Conservation (phyloP, 2,329 filamentous ascomycete species). For the Fusarium papillatum region DNA sequence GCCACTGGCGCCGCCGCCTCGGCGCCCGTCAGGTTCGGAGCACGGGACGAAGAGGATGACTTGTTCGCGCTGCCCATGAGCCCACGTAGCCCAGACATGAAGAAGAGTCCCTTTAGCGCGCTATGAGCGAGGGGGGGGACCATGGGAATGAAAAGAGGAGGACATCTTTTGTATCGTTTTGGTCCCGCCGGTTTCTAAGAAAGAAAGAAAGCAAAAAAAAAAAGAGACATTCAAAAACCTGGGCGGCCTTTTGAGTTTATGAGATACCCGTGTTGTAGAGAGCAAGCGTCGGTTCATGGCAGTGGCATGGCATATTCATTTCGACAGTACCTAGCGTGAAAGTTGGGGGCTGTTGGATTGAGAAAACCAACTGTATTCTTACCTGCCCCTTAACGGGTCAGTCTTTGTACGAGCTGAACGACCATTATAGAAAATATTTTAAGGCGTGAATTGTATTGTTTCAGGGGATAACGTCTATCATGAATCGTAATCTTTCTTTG, state of each 20-base stretch:
- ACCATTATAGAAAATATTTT: neutral
- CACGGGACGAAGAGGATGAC: constrained; percentile 72
- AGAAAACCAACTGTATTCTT: neutral
- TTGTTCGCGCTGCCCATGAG: constrained; percentile 91
- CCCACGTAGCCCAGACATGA: constrained; percentile 88
- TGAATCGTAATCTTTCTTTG: neutral
- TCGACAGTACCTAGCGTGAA: neutral
- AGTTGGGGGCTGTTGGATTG: neutral
- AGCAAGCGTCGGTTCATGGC: constrained; percentile 25
- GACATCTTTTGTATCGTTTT: neutral
- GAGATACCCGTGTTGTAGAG: constrained; percentile 32
- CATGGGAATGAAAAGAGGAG: neutral
- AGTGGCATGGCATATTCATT: neutral
- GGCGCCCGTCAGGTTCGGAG: constrained; percentile 29
- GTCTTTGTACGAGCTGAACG: neutral
- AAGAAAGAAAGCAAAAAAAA: neutral
- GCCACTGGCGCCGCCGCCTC: constrained; percentile 28
- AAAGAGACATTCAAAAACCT: neutral
- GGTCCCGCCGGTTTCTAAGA: neutral
- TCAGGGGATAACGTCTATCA: neutral
- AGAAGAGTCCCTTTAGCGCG: constrained; percentile 83
- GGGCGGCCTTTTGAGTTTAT: constrained; percentile 11
- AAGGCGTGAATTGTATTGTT: constrained; percentile 1
- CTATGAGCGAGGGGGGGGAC: constrained; percentile 41
- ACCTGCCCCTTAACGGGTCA: neutral